A percentile compares a stretch with the other conserved stretches of the same genome.
Conservation (phyloP, 2,329 filamentous ascomycete genomes). For the Exserohilum rostratum region DNA sequence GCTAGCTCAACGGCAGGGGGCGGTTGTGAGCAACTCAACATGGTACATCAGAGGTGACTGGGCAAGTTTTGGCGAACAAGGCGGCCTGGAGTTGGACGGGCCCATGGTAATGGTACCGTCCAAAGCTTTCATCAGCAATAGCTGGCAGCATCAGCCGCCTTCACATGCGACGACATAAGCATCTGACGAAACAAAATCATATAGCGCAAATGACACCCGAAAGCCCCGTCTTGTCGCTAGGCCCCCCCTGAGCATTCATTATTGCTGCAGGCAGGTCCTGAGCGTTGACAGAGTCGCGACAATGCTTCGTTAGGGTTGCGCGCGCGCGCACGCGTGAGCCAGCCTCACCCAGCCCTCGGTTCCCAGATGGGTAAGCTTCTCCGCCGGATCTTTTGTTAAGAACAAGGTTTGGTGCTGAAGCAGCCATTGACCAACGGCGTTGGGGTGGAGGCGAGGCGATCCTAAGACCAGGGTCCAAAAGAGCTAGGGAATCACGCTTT, state of each 20-base stretch:
- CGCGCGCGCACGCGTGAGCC: neutral
- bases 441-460: slow-evolving; percentile 5
- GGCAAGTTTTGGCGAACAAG: slow-evolving; percentile 6
- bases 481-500: neutral
- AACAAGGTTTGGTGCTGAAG: slow-evolving; percentile 2
- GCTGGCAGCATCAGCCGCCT: neutral
- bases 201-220: no score
- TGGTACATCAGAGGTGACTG: neutral
- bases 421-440: neutral
- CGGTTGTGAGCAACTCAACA: no score
- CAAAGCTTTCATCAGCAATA: slow-evolving; percentile 5
- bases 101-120: slow-evolving; percentile 4
- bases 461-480: neutral
- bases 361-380: neutral
- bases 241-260: no score
- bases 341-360: neutral
- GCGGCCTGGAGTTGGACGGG: neutral
- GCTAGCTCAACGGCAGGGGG: neutral
- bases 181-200: no score
- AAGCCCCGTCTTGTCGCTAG: neutral
- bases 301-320: neutral
- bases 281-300: neutral
- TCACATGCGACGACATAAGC: no score
- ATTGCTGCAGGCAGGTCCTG: neutral
- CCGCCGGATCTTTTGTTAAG: neutral